Evolutionary conservation across 257 asterid species (phyloP).

Genomic region (Solanum sejunctum): DNA sequence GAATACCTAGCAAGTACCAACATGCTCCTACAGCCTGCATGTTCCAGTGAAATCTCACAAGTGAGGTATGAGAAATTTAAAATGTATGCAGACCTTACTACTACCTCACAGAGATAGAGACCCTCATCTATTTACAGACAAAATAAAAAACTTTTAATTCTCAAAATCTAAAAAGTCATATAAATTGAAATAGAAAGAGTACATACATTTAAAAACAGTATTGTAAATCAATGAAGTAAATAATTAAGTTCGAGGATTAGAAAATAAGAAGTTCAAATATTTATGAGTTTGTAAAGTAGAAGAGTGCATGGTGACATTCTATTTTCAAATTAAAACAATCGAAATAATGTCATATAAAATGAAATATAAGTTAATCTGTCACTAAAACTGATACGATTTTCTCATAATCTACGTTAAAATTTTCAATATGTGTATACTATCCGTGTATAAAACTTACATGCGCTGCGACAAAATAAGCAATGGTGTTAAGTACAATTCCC

Average conservation of each 20-base stretch:
- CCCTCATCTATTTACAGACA: too few relatives aligned
- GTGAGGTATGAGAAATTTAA: too few relatives aligned
- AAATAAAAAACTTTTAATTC: not conserved
- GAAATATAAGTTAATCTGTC: too few relatives aligned
- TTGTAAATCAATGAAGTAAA: not conserved
- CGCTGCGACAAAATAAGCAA: conserved; percentile 20
- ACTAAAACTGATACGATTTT: too few relatives aligned
- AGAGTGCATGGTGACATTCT: not conserved
- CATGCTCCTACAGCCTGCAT: conserved; percentile 44
- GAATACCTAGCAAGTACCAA: conserved; percentile 38
- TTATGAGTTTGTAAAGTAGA: not conserved
- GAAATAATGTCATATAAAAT: not conserved
- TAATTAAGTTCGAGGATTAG: not conserved
- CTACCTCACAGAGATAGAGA: too few relatives aligned
- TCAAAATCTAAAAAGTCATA: not conserved
- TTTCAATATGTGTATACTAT: not conserved
- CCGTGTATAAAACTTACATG: not conserved
- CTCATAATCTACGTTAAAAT: too few relatives aligned
- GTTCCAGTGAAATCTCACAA: too few relatives aligned
- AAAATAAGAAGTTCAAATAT: not conserved
- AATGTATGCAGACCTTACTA: too few relatives aligned
- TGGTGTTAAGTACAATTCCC: conserved; percentile 21
- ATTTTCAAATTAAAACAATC: not conserved
- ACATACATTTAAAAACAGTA: not conserved
- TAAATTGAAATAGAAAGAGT: not conserved